Evolutionary conservation across 2,329 filamentous ascomycete genomes (phyloP), one percentile per base, ranked within the genome.

Genomic region (Venturia effusa): DNA sequence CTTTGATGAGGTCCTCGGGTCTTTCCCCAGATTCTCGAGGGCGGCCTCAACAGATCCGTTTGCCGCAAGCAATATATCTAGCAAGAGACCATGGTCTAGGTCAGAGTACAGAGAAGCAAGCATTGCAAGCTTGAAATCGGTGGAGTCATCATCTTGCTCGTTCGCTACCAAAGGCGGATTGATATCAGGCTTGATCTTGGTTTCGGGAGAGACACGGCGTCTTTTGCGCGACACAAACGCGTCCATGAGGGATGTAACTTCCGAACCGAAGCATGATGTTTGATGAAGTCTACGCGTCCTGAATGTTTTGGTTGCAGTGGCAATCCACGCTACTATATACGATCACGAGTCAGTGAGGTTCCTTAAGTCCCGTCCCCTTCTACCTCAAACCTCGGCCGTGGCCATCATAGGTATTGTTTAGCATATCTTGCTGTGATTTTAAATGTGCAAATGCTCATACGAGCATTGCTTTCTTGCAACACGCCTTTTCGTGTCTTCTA

Each of bases 111-210:
- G 76, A 0, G 94, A 97, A 1, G 88, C 83, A 3, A 99, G 78
- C 1, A 96, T 79, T 1, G 92, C 92, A 17, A 99, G 77, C 71
- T 97, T 97, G 69, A 95, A 80, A 67, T 97, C 94, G 0, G 94
- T 99, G 1, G 89, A 87, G 59, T 96, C 89, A 19, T 92, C 85
- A 19, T 85, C 83, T 4, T 68, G 68, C 8, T 66, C 15, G 61
- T 59, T 19, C 10, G 39, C 34, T 27, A 59, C 37, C 59, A 57
- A 30, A 15, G 40, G n/a, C 6, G 19, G n/a, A 61, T 61, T 27
- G 32, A 24, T 27, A 48, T 59, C 15, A 30, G 67, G 48, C 45
- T 54, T 59, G 19, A 22, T 27, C 19, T 32, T n/a, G 39, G 57
- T 45, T 32, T 66, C 54, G 24, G 64, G 19, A 5, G 64, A 62